Base-by-base conservation (phyloP, 441 rosid genomes). In the Croton setiger region DNA sequence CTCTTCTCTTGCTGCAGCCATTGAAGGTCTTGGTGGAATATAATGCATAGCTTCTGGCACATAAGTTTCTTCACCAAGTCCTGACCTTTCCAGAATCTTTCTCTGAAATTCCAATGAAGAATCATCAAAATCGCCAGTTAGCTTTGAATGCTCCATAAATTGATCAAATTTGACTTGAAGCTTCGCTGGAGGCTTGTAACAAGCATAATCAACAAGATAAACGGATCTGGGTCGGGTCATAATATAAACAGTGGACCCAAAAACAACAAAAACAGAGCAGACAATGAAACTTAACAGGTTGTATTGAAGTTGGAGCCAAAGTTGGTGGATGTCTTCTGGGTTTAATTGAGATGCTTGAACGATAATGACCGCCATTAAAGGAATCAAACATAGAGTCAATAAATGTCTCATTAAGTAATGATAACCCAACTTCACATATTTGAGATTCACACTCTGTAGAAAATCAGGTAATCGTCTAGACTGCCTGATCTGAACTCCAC, bases 41-140 rank as follows among this genome's bases (percentile, higher is more conserved):
- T 27, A 68, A 71, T 82, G 91, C 82, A 93, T 79, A 52, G 97
- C 84, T 58, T 87, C 85, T 9, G 98, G 98, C 13, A 78, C 79
- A 54, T 82, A 85, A 13, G 98, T 93, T 69, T 93, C 97, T 44
- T 93, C 90, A 8, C 98, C 97, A n/a, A 93, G 91, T 45, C 98
- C 97, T 1, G 98, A 93, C 57, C 96, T 79, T 39, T 84, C 81
- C 69, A 93, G 57, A 62, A 93, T 90, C 88, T 85, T 93, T 52
- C 91, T 68, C 74, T 93, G 98, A 60, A 93, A 90, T 65, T 82
- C 92, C 75, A 93, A 78, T 0, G 98, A 86, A 0, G 98, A 82
- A 13, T 87, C 87, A 41, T 85, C 88, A 41, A 93, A 88, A 68
- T 80, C 83, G 0, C 88, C 83, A 0, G 84, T 84, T 18, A 85